Evolutionary conservation across 2,329 filamentous ascomycete species (phyloP).

Genomic region (Emergomyces orientalis): DNA sequence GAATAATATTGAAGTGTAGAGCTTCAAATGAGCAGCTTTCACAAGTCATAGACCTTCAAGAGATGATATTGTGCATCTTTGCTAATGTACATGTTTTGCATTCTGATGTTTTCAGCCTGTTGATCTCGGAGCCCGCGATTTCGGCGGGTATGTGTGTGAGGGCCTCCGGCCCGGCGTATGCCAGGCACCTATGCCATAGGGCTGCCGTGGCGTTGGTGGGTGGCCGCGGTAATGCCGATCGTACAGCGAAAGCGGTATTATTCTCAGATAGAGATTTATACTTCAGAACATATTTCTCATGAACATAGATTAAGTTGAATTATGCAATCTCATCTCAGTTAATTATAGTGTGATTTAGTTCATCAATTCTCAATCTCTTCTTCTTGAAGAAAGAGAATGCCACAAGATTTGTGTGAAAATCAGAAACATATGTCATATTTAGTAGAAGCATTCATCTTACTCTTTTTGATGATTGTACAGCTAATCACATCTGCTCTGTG

Average conservation of each 20-base stretch:
- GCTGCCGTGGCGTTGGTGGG: not conserved
- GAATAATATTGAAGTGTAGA: no score
- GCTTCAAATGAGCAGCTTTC: no score
- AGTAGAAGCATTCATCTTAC: not conserved
- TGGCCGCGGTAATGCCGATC: not conserved
- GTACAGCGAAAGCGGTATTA: not conserved
- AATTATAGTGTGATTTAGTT: not conserved
- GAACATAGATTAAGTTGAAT: not conserved
- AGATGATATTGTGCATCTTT: no score
- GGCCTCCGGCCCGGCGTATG: not conserved
- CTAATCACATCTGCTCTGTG: no score
- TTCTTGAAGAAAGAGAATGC: not conserved
- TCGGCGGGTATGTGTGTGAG: no score
- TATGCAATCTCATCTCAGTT: not conserved
- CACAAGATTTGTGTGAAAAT: not conserved
- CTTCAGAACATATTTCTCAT: no score
- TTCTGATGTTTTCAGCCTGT: no score
- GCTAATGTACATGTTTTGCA: no score
- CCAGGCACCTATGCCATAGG: not conserved
- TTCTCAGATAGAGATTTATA: not conserved
- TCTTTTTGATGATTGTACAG: no score
- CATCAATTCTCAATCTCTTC: not conserved
- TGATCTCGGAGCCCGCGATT: no score
- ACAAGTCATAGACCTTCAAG: no score
- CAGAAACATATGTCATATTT: not conserved